phyloP scores from a whole-genome alignment of 1,139 yeast species.

The Zygoascus sp. region DNA sequence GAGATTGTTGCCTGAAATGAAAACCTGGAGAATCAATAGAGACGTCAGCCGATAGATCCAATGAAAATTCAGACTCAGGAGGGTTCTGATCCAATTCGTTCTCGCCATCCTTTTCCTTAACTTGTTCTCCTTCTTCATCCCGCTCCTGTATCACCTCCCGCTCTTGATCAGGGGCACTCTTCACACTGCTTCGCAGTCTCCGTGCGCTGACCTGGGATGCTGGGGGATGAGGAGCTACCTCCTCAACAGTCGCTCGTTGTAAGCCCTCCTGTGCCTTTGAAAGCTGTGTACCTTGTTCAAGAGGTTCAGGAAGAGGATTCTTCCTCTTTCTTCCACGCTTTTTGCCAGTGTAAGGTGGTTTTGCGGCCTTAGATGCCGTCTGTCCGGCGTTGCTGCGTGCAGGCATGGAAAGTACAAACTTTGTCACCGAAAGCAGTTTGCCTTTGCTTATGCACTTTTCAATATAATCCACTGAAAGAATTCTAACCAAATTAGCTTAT shows the following conservation, averaged over 20 bases:
- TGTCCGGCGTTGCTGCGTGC: no score
- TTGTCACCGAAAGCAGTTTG: not conserved
- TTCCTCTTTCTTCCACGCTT: not conserved
- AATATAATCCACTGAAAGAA: not conserved
- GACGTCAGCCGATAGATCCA: not conserved
- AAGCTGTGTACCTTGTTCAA: no score
- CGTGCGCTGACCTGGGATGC: no score
- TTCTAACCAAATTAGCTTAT: not conserved
- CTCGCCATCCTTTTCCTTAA: no score
- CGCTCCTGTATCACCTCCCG: no score
- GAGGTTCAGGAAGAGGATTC: not conserved
- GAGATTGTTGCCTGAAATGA: not conserved
- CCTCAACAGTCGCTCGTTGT: no score
- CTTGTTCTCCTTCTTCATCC: no score
- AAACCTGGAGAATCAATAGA: not conserved
- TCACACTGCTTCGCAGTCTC: not conserved
- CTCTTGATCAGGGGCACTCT: not conserved
- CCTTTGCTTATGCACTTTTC: not conserved
- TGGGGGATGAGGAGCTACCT: no score
- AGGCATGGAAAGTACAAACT: not conserved
- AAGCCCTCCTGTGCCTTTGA: no score
- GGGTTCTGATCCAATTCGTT: no score
- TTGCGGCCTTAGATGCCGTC: no score
- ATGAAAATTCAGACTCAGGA: not conserved
- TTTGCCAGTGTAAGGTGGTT: not conserved